phyloP scores from a whole-genome alignment of 768 basidiomycete genomes.

The Termitomyces bulborhizus region DNA sequence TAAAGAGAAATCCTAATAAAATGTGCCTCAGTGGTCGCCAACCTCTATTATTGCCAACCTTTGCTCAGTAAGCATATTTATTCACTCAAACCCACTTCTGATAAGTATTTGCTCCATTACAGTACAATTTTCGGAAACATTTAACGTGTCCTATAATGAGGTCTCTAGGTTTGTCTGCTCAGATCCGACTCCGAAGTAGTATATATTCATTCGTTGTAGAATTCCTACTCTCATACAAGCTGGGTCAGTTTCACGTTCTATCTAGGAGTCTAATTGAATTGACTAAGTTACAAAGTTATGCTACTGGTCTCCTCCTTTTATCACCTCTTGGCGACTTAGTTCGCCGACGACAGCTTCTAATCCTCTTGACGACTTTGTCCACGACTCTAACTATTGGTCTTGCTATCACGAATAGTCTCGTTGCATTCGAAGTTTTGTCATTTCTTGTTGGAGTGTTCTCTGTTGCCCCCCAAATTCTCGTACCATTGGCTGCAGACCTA shows the following conservation, averaged over 20 bases:
- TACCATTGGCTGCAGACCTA: constrained; percentile 75
- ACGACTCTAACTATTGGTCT: constrained; percentile 65
- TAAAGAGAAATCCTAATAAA: background rate
- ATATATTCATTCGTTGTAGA: constrained; percentile 20
- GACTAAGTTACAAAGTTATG: constrained; percentile 42
- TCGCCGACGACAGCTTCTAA: constrained; percentile 68
- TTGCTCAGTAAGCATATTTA: constrained; percentile 49
- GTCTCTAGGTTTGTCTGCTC: constrained; percentile 29
- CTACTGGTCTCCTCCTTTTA: constrained; percentile 65
- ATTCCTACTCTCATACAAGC: constrained; percentile 66
- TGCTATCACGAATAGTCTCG: constrained; percentile 51
- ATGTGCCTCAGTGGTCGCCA: constrained; percentile 46
- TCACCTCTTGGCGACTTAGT: constrained; percentile 82
- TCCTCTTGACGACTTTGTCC: constrained; percentile 54
- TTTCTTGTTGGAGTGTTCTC: constrained; percentile 66
- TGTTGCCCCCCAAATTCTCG: constrained; percentile 73
- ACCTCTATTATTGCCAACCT: constrained; percentile 82
- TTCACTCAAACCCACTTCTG: background rate
- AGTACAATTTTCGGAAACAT: constrained; percentile 35
- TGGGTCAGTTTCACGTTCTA: constrained; percentile 34
- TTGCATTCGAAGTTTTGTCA: constrained; percentile 60
- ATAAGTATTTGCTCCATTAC: constrained; percentile 9
- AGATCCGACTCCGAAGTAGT: background rate
- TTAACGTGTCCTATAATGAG: constrained; percentile 30
- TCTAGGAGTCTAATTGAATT: background rate